phyloP scores from a whole-genome alignment of 129 eudicot species.

The Helianthus annuus region HanXRQr2.0-SUNRISE NC_035441.2:174291163-174291662 shows the following conservation, averaged over 20 bases:
- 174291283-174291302: conserved; percentile 3
- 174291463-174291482: conserved; percentile 26
- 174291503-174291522: conserved; percentile 16
- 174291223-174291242: conserved; percentile 15
- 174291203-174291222: conserved; percentile 48
- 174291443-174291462: conserved; percentile 38
- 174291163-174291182: conserved; percentile 46
- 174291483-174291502: conserved; percentile 9
- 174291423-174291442: conserved; percentile 49
- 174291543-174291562: background rate
- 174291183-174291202: conserved; percentile 46
- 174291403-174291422: conserved; percentile 11
- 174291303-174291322: conserved; percentile 10
- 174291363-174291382: background rate
- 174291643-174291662: background rate
- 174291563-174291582: conserved; percentile 3
- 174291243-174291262: conserved; percentile 4
- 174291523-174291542: background rate
- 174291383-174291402: background rate
- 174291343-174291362: background rate
- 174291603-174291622: too few species aligned
- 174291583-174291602: background rate
- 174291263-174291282: background rate
- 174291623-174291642: background rate
- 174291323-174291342: background rate